Base-by-base conservation (phyloP, 306 rosid genomes). In the Malus fusca region DNA sequence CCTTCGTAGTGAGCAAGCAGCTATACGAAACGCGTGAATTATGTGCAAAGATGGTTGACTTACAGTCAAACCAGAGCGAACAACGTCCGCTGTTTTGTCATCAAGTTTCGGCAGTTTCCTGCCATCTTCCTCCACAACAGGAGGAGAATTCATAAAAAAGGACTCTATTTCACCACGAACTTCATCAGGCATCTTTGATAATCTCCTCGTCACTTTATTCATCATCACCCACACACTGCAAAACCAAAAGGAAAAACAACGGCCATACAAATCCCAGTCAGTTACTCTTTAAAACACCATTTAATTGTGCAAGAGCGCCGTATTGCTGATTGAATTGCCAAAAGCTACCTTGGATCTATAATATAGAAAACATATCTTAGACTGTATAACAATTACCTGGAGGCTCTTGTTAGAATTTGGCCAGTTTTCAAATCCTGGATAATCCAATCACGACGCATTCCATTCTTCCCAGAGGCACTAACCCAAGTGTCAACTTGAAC, bases 161-260 rank as follows among this genome's bases (percentile, higher is more conserved):
- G 99, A 86, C 66, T 84, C 90, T 89, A 96, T 96, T 86, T 96
- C 99, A 73, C 79, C 87, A 72, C 98, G 85, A 78, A 92, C 99
- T 87, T 92, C 99, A 53, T 81, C 90, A 0, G 99, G 99, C 78
- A 96, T 89, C 77, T 96, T 96, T 22, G 99, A 92, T 56, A 96
- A 81, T 85, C 84, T 92, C 86, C 99, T 89, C 10, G 99, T 96
- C 80, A 84, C 77, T 78, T 92, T 96, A 88, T 96, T 92, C 99
- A 96, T 96, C 99, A 92, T 96, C 84, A 96, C 99, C 97, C 98
- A 92, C 73, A 96, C 92, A 89, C 99, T 96, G 89, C 71, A 78
- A 76, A 71, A 73, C 51, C 82, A 86, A 78, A 63, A 80, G 84
- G 68, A 60, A 71, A 68, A 84, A 75, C 58, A 78, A 77, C 26